A percentile compares a stretch with the other conserved stretches of the same genome.
These are phyloP conservation scores for Lentinula sp. DNA, from an alignment of 768 basidiomycete species.

Conservation along the genomic window DNA sequence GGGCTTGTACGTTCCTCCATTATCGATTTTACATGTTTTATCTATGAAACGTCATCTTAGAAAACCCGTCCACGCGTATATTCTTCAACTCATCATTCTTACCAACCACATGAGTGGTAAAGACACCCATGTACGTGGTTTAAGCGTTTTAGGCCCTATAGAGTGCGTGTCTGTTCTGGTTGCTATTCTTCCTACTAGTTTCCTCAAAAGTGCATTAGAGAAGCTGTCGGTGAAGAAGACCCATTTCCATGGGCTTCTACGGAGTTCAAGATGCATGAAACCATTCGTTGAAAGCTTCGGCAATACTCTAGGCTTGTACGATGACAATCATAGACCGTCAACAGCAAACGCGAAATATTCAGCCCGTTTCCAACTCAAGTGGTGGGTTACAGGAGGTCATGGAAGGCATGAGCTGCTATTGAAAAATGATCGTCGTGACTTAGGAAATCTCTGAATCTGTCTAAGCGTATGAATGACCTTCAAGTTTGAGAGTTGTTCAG, in stretches of 20 bases:
- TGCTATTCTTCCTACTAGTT: not conserved
- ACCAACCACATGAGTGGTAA: constrained; percentile 98
- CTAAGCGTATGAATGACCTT: no score
- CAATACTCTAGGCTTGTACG: no score
- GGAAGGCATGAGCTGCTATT: no score
- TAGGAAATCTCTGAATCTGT: no score
- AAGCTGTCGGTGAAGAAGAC: constrained; percentile 53
- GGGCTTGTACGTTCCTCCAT: constrained; percentile 54
- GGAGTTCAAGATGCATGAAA: constrained; percentile 72
- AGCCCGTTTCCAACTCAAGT: no score
- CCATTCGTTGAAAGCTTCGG: constrained; percentile 45
- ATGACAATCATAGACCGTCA: no score
- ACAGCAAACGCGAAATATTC: no score
- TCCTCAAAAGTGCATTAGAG: constrained; percentile 20
- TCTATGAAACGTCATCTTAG: constrained; percentile 30
- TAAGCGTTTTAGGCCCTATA: constrained; percentile 79
- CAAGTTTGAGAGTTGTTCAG: no score
- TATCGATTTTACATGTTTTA: not conserved
- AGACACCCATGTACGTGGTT: constrained; percentile 94
- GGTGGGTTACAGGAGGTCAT: no score
- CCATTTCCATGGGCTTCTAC: constrained; percentile 63
- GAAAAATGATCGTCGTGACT: no score
- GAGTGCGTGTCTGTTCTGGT: constrained; percentile 43
- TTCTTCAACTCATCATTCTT: constrained; percentile 84
- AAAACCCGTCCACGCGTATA: constrained; percentile 82